Base-by-base conservation (phyloP, 768 basidiomycete species). In the Xerocomellus chrysenteron region DNA sequence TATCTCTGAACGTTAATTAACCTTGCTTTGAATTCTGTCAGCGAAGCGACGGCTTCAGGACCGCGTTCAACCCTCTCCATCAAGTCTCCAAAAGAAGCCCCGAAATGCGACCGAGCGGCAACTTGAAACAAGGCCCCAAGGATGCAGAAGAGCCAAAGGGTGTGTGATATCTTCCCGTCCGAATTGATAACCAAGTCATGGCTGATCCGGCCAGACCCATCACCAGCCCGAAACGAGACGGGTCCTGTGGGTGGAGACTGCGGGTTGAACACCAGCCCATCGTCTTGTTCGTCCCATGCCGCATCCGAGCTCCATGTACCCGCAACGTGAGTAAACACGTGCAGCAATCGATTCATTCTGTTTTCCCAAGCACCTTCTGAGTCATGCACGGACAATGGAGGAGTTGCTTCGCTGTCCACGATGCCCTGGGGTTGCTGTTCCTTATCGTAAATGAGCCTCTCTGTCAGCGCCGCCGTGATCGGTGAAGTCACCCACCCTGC, bases 111-210 rank as follows among this genome's bases (percentile, higher is more conserved):
- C 60, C 48, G 54, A 40, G 50, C 50, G 47, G 59, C 58, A 50
- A 32, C 32, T 32, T 32, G 32, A 32, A 63, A 63, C 50, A 61
- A 24, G 32, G 66, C 68, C 50, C 65, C 52, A 19, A 80, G 63
- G 37, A 73, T 63, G 59, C 77, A 75, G 47, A 77, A 64, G 11
- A 79, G 54, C 84, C 84, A 85, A 5, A 86, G 71, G 35, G 70
- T 69, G 58, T 76, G 74, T 1, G 82, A 82, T 42, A 83, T 63
- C 58, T 71, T 77, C 3, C 82, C 83, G 60, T 85, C 84, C 16
- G 73, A 72, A 60, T 84, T 77, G 50, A 83, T 60, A 52, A 65
- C 70, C 43, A 84, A 67, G 56, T 60, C 61, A 12, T 59, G 59
- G 4, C 47, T 42, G 46, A 58, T 19, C 50, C 30, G 50, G 48